Evolutionary conservation across 2,329 filamentous ascomycete genomes (phyloP), one percentile per base, ranked within the genome.

Genomic region (Cercospora sojina): DNA sequence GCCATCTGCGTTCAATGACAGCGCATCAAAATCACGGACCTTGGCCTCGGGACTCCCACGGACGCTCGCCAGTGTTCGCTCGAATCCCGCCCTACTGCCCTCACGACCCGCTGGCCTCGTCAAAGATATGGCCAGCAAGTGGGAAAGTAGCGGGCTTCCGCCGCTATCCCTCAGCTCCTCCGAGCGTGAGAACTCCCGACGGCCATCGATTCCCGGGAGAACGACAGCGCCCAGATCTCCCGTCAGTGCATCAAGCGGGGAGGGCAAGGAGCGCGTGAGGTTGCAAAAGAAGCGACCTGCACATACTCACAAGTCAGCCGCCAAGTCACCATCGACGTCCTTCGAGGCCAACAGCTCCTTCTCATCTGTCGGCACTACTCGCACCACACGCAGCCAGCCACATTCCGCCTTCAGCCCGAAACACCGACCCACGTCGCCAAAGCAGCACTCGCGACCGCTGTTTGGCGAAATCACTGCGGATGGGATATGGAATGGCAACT

Each of bases 41-140:
- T 62, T 55, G 20, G 69, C 67, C 29, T 73, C 70, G 29, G 71
- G 70, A 20, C 69, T 69, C 32, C 18, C 43, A 23, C 64, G 64
- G 43, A 53, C 67, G 7, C 66, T 74, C 41, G 71, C 64, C 69
- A 73, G 65, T 62, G 69, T 64, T 31, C 72, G 69, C 55, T 76
- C 75, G 32, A 72, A 70, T 32, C 74, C 75, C 18, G 73, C 73
- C 12, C 69, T 75, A 27, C 70, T 75, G 23, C 72, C 75, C 16
- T 74, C 75, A 23, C 67, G 73, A 35, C 67, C 67, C 35, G 65
- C 67, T 20, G 74, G 74, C 29, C 70, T 64, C n/a, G 90, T 95
- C 72, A 92, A 90, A 79, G 91, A 95, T 75, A 83, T 95, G 69
- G 88, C 91, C 74, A 91, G 89, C 78, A 88, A 86, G 63, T 95